Conservation (phyloP, 257 asterid species). For the Ocimum tenuiflorum region DNA sequence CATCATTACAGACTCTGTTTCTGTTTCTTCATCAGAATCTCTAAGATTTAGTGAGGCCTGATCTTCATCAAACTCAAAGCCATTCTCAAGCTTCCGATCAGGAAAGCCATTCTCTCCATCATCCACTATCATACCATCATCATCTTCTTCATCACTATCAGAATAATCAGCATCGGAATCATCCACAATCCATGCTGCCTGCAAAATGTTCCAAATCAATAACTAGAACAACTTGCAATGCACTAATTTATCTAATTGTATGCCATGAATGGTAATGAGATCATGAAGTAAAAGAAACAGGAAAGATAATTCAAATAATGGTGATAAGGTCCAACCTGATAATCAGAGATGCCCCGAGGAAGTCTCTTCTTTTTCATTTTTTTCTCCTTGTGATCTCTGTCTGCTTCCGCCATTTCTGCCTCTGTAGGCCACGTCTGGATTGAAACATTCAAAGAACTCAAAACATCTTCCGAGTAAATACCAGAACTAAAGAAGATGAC, state of each 20-base stretch:
- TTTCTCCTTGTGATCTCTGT: constrained; percentile 40
- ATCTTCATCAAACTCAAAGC: constrained; percentile 68
- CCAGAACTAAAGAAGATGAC: no score
- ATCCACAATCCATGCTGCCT: constrained; percentile 98
- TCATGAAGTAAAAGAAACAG: neutral
- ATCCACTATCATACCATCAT: constrained; percentile 77
- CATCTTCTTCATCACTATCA: constrained; percentile 60
- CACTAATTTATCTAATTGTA: constrained; percentile 1
- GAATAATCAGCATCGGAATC: constrained; percentile 58
- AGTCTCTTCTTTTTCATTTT: constrained; percentile 55
- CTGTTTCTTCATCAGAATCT: constrained; percentile 79
- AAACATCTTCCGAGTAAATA: neutral
- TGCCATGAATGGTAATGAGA: neutral
- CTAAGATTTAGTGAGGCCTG: constrained; percentile 57
- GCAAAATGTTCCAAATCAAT: constrained; percentile 22
- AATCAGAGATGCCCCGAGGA: constrained; percentile 84
- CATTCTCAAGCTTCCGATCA: constrained; percentile 35
- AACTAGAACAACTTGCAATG: neutral
- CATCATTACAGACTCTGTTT: constrained; percentile 73
- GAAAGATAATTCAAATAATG: neutral
- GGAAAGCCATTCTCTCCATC: constrained; percentile 39
- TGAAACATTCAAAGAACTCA: constrained; percentile 15
- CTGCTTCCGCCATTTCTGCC: constrained; percentile 95
- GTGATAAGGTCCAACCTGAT: constrained; percentile 51
- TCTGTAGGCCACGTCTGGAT: constrained; percentile 96